Percentiles rank a stretch among this genome's conserved stretches.
Conservation (phyloP, 179 eudicot genomes). For the Heliamphora pulchella region DNA sequence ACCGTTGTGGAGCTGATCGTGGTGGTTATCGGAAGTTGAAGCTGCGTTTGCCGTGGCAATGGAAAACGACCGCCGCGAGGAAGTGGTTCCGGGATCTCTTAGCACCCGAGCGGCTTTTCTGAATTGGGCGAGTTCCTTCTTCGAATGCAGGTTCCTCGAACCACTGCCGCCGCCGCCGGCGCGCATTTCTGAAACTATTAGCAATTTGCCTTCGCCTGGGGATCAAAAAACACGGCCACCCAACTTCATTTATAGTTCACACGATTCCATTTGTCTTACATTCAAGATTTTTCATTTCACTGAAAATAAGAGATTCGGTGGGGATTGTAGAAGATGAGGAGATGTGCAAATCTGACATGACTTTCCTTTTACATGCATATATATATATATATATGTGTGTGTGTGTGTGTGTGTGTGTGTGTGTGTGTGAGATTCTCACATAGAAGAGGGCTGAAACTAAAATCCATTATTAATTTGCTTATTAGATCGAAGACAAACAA, state of each 20-base stretch:
- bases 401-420: no score
- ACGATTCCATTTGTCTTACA: no score
- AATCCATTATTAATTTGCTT: no score
- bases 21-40: slow-evolving; percentile 19
- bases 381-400: accelerated
- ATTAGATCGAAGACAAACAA: no score
- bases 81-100: slow-evolving; percentile 89
- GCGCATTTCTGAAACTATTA: slow-evolving; percentile 16
- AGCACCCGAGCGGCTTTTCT: slow-evolving; percentile 70
- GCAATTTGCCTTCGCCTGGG: background rate
- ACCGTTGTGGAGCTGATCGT: slow-evolving; percentile 20
- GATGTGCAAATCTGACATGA: no score
- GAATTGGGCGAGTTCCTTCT: slow-evolving; percentile 83
- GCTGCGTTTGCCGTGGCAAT: slow-evolving; percentile 17
- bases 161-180: slow-evolving; percentile 34
- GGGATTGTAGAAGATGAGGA: no score
- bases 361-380: no score
- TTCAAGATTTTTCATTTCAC: no score
- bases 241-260: no score
- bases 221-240: background rate
- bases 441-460: no score
- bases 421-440: accelerated
- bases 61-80: slow-evolving; percentile 83
- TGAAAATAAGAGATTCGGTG: no score
- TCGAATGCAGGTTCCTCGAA: slow-evolving; percentile 85